phyloP scores from a whole-genome alignment of 2,329 filamentous ascomycete genomes.

The Pyrenochaeta sp. region DNA sequence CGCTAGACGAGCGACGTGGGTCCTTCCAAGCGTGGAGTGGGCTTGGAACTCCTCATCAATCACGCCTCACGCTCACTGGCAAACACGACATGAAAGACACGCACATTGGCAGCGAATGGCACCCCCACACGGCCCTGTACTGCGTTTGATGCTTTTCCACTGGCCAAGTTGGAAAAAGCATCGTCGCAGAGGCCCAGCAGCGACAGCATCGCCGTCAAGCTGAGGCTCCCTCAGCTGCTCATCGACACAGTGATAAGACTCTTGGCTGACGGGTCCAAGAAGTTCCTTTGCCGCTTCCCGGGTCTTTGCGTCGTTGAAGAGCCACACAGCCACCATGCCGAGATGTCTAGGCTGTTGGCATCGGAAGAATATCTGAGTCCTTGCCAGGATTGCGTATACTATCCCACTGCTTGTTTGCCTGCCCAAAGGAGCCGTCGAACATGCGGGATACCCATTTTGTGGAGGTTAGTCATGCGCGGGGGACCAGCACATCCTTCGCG shows the following conservation, averaged over 20 bases:
- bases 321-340: constrained; percentile 40
- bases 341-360: constrained; percentile 37
- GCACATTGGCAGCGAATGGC: neutral
- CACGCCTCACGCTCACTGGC: constrained; percentile 28
- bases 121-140: neutral
- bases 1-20: constrained; percentile 42
- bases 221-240: constrained; percentile 14
- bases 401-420: constrained; percentile 5
- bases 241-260: constrained; percentile 30
- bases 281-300: constrained; percentile 31
- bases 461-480: neutral
- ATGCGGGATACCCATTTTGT: constrained; percentile 1
- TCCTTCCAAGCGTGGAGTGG: constrained; percentile 34
- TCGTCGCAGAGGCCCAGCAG: constrained; percentile 7
- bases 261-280: constrained; percentile 48
- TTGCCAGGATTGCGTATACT: neutral
- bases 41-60: constrained; percentile 28
- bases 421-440: constrained; percentile 8
- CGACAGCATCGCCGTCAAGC: neutral
- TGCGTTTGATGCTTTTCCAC: constrained; percentile 9
- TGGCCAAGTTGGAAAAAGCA: constrained; percentile 1
- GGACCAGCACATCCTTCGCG: neutral
- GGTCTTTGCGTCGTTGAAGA: constrained; percentile 21
- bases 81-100: constrained; percentile 3
- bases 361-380: constrained; percentile 13